Conservation (phyloP, 2,329 filamentous ascomycete species). For the Paracorniculantispora psalliotae region DNA sequence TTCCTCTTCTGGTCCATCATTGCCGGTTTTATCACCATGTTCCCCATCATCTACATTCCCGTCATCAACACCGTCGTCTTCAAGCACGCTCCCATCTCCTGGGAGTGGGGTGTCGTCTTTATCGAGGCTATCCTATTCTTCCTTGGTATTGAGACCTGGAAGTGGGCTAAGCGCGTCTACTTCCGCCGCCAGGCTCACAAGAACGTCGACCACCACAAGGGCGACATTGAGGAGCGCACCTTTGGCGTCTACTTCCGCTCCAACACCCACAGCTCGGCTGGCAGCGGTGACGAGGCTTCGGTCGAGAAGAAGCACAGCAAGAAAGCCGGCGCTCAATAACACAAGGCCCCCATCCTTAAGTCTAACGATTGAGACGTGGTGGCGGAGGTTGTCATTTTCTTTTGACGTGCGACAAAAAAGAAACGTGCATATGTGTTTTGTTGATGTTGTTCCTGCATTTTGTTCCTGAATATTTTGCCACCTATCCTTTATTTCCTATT, state of each 20-base stretch:
- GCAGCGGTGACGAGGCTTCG: slow-evolving; percentile 18
- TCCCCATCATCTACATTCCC: slow-evolving; percentile 52
- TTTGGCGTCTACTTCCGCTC: slow-evolving; percentile 29
- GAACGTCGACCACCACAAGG: slow-evolving; percentile 5
- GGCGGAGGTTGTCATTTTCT: slow-evolving; percentile 8
- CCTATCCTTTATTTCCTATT: slow-evolving; percentile 4
- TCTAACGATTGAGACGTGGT: slow-evolving; percentile 3
- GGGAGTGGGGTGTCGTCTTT: slow-evolving; percentile 59
- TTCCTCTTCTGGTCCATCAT: slow-evolving; percentile 62
- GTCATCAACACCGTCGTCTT: slow-evolving; percentile 53
- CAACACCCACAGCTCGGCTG: slow-evolving; percentile 14
- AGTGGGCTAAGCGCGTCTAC: slow-evolving; percentile 49
- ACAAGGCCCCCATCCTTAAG: slow-evolving; percentile 10
- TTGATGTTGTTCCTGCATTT: neutral
- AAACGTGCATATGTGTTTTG: neutral
- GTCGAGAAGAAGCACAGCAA: slow-evolving; percentile 14
- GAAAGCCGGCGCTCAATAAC: slow-evolving; percentile 17
- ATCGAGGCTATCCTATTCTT: slow-evolving; percentile 52
- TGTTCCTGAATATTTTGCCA: neutral
- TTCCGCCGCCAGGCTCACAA: slow-evolving; percentile 27
- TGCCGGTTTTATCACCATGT: slow-evolving; percentile 40
- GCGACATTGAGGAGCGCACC: slow-evolving; percentile 28
- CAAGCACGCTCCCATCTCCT: slow-evolving; percentile 52
- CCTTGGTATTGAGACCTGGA: slow-evolving; percentile 52
- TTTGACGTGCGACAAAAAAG: slow-evolving; percentile 7